These are phyloP conservation scores for Talaromyces islandicus DNA, from an alignment of 2,329 filamentous ascomycete species.

Conservation along the genomic window DNA sequence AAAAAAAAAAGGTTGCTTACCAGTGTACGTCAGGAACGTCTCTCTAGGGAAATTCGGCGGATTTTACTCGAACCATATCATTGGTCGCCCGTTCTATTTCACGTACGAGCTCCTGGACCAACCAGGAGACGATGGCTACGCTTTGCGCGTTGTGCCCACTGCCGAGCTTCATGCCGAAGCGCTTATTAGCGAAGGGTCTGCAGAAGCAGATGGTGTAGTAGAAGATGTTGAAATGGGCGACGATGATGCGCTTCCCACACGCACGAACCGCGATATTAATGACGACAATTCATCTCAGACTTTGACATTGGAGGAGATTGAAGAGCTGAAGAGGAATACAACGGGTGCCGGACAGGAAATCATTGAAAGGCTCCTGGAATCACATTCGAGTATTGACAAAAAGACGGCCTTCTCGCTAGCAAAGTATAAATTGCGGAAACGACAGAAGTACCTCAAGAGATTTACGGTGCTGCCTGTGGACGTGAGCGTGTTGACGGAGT, in stretches of 20 bases:
- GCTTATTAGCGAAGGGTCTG: conserved; percentile 48
- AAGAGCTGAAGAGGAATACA: conserved; percentile 64
- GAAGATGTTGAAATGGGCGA: conserved; percentile 26
- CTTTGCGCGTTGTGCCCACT: conserved; percentile 69
- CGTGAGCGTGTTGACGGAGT: conserved; percentile 67
- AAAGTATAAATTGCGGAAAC: conserved; percentile 93
- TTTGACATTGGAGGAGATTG: conserved; percentile 65
- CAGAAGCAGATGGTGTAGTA: conserved; percentile 30
- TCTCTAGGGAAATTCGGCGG: conserved; percentile 88
- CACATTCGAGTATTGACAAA: conserved; percentile 82
- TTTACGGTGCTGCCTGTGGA: conserved; percentile 84
- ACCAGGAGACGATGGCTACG: conserved; percentile 54
- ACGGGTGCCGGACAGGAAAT: conserved; percentile 78
- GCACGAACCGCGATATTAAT: conserved; percentile 58
- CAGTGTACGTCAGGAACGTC: conserved; percentile 58
- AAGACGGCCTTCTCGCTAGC: conserved; percentile 91
- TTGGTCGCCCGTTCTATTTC: conserved; percentile 84
- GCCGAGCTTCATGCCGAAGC: conserved; percentile 76
- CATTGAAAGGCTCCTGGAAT: conserved; percentile 85
- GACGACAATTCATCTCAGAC: conserved; percentile 66
- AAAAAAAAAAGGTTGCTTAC: conserved; percentile 4
- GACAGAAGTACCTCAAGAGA: conserved; percentile 83
- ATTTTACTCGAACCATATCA: conserved; percentile 81
- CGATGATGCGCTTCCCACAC: conserved; percentile 44
- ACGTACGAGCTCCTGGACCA: conserved; percentile 85